Conservation (phyloP, 441 rosid genomes). For the Populus tomentosa region DNA sequence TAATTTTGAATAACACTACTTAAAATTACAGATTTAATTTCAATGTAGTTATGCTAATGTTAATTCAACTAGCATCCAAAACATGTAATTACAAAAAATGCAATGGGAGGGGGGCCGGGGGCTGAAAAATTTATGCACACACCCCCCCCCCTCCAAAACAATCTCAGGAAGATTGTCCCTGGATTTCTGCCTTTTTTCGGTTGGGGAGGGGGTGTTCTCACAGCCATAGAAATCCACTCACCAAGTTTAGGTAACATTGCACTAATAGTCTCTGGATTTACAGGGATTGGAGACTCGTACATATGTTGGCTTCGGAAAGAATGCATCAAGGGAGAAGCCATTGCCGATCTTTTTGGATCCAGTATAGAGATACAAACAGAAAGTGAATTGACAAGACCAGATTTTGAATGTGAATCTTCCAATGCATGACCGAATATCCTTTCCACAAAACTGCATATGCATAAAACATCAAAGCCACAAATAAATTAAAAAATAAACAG, state of each 20-base stretch:
- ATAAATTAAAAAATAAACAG: not conserved
- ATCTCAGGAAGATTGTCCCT: not conserved
- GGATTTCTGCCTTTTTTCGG: not conserved
- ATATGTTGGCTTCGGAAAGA: conserved; percentile 84
- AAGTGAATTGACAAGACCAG: conserved; percentile 87
- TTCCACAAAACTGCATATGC: conserved; percentile 66
- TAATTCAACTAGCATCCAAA: not conserved
- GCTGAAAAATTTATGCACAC: not conserved
- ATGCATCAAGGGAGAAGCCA: conserved; percentile 66
- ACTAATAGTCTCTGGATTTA: conserved; percentile 72
- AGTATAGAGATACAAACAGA: conserved; percentile 94
- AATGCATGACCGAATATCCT: conserved; percentile 88
- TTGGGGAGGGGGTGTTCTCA: not conserved
- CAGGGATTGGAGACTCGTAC: conserved; percentile 72
- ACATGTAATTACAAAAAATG: not conserved
- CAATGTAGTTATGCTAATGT: not conserved
- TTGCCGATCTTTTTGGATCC: conserved; percentile 86
- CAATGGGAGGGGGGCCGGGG: not conserved
- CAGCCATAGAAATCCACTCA: conserved; percentile 27
- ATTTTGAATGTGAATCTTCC: conserved; percentile 89
- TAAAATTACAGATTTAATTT: not conserved
- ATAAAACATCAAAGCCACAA: conserved; percentile 7
- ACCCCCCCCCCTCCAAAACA: not conserved
- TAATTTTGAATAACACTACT: not conserved
- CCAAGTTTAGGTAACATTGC: conserved; percentile 98